Evolutionary conservation across 352 stramenopile genomes (phyloP).

Genomic region (Pythium rhizo-oryzae): DNA sequence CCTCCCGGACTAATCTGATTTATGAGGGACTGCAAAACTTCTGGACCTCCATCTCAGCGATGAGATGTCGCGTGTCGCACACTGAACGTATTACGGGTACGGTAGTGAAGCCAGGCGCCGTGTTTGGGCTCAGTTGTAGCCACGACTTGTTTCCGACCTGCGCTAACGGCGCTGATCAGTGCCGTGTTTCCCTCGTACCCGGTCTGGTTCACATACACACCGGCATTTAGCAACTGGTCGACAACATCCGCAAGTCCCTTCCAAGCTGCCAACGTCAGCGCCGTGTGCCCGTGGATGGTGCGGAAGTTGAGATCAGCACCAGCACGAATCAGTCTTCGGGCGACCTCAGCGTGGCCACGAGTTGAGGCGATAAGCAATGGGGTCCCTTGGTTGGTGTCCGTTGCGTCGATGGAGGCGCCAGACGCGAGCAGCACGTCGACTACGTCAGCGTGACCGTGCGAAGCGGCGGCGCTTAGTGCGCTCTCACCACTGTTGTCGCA

Average conservation of each 20-base stretch:
- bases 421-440: background rate
- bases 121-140: too few species aligned
- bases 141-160: background rate
- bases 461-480: background rate
- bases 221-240: background rate
- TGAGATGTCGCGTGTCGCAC: too few species aligned
- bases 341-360: background rate
- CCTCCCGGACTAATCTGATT: too few species aligned
- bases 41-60: too few species aligned
- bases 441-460: background rate
- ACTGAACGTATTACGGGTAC: too few species aligned
- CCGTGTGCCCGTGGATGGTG: background rate
- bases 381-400: background rate
- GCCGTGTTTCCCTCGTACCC: too few species aligned
- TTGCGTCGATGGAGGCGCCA: background rate
- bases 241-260: background rate
- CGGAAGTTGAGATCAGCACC: background rate
- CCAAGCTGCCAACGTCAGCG: background rate
- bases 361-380: background rate
- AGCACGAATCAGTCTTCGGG: background rate
- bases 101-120: too few species aligned
- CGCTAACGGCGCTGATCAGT: background rate
- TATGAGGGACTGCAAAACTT: too few species aligned
- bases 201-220: background rate
- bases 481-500: background rate